Base-by-base conservation (phyloP, 2,329 filamentous ascomycete species). In the Cercospora nicotianae region DNA sequence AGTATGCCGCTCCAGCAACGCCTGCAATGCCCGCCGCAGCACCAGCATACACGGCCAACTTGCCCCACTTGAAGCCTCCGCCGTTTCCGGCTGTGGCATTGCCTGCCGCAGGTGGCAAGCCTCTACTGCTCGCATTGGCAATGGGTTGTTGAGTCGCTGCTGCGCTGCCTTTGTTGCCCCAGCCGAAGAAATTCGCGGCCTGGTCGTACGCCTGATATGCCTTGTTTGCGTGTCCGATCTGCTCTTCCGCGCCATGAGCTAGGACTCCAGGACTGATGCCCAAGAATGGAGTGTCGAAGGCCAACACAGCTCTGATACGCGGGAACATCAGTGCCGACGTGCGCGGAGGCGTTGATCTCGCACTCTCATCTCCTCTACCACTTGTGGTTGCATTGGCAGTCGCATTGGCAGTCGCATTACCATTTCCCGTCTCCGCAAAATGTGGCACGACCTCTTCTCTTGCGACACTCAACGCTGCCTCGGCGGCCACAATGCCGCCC, bases 401-500 rank as follows among this genome's bases (percentile, higher is more conserved):
- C 20, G 53, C 26, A 53, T 58, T 36, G 51, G 66, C 51, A 36
- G 62, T 65, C 20, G 53, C 31, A 33, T 53, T 57, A 16, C 39
- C 33, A 4, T 48, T 28, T 59, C 63, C 63, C 7, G n/a, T 63
- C 26, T 42, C 28, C 4, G 23, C 63, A 51, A 60, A 60, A 30
- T 62, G 66, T 7, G 83, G 79, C 72, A 77, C 74, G 0, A 86
- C 84, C 68, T 88, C 84, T 72, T 92, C 91, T 68, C 89, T 86
- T 53, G 91, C 80, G 62, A 98, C 86, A 48, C 89, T 86, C 73
- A 97, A 87, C 70, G 94, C 84, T 13, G 93, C 91, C 77, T 98
- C 95, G 36, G 93, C 94, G 10, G 93, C 94, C 58, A 98, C 93
- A 75, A 98, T 97, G 74, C 95, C 95, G 91, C 89, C 78, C 88